These are phyloP conservation scores for Dryas octopetala DNA, from an alignment of 306 rosid genomes.

Conservation along the genomic window DNA sequence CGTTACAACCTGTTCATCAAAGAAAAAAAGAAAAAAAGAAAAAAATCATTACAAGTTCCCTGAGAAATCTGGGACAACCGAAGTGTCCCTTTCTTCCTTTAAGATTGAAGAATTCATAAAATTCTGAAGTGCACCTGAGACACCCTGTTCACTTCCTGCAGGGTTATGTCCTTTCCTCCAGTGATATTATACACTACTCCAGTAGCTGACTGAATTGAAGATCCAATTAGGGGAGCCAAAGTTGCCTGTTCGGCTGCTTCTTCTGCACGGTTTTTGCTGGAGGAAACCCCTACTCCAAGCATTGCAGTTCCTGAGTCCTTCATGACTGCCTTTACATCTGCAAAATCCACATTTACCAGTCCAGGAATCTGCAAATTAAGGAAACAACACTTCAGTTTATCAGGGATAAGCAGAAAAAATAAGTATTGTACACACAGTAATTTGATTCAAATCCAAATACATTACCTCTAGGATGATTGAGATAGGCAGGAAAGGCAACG, in stretches of 20 bases:
- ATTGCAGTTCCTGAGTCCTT: slow-evolving; percentile 99
- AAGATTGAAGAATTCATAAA: not conserved
- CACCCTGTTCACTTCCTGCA: slow-evolving; percentile 96
- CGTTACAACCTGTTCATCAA: slow-evolving; percentile 65
- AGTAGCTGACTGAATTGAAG: slow-evolving; percentile 96
- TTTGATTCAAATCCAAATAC: slow-evolving; percentile 7
- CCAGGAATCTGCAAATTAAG: slow-evolving; percentile 81
- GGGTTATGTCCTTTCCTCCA: slow-evolving; percentile 96
- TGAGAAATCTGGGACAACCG: too few relatives aligned
- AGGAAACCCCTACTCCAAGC: slow-evolving; percentile 98
- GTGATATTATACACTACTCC: slow-evolving; percentile 97
- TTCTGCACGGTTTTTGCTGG: slow-evolving; percentile 97
- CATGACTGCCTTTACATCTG: slow-evolving; percentile 99
- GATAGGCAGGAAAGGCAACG: too few relatives aligned
- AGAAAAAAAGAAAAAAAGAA: not conserved
- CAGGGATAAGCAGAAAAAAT: slow-evolving; percentile 7
- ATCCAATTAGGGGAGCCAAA: slow-evolving; percentile 94
- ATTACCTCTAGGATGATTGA: not conserved
- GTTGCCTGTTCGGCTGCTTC: slow-evolving; percentile 99
- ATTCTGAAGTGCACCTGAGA: slow-evolving; percentile 68
- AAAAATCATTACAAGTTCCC: too few relatives aligned
- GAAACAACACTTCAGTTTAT: slow-evolving; percentile 18
- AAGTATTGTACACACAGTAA: not conserved
- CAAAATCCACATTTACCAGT: slow-evolving; percentile 98
- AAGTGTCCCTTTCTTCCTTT: not conserved